These are phyloP conservation scores for Thielaviopsis populi DNA, from an alignment of 2,329 filamentous ascomycete genomes.

Conservation along the genomic window DNA sequence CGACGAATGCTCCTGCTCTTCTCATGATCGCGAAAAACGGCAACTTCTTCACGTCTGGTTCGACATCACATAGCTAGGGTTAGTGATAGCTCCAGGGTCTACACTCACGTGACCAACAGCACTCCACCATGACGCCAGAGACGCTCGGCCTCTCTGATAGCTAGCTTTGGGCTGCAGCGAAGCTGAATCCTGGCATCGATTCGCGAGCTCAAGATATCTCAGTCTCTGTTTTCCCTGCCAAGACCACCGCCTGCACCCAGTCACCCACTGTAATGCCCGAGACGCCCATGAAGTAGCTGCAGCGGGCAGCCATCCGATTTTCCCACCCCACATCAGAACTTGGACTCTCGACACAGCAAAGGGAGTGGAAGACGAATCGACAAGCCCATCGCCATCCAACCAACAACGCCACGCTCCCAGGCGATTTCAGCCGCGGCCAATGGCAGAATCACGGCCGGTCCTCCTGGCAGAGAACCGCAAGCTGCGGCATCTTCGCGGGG, in stretches of 20 bases:
- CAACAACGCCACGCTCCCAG: too few relatives aligned
- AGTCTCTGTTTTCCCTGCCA: neutral
- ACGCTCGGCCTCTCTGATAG: neutral
- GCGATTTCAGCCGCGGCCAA: neutral
- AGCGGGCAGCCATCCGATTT: neutral
- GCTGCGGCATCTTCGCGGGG: constrained; percentile 71
- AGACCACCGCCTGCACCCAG: neutral
- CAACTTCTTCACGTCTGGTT: too few relatives aligned
- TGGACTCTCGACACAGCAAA: neutral
- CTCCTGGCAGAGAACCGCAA: constrained; percentile 65
- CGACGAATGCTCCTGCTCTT: too few relatives aligned
- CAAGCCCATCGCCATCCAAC: too few relatives aligned
- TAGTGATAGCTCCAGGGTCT: neutral
- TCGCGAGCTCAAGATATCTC: neutral
- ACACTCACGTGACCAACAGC: neutral
- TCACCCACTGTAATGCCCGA: neutral
- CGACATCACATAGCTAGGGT: neutral
- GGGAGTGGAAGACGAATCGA: neutral
- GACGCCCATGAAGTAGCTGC: constrained; percentile 1
- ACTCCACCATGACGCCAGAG: constrained; percentile 5
- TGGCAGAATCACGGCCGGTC: constrained; percentile 28
- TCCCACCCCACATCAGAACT: neutral
- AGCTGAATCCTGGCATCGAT: neutral
- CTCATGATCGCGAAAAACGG: too few relatives aligned
- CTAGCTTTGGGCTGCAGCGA: neutral